These are phyloP conservation scores for Lasiodiplodia gonubiensis DNA, from an alignment of 2,329 filamentous ascomycete genomes.

Conservation along the genomic window DNA sequence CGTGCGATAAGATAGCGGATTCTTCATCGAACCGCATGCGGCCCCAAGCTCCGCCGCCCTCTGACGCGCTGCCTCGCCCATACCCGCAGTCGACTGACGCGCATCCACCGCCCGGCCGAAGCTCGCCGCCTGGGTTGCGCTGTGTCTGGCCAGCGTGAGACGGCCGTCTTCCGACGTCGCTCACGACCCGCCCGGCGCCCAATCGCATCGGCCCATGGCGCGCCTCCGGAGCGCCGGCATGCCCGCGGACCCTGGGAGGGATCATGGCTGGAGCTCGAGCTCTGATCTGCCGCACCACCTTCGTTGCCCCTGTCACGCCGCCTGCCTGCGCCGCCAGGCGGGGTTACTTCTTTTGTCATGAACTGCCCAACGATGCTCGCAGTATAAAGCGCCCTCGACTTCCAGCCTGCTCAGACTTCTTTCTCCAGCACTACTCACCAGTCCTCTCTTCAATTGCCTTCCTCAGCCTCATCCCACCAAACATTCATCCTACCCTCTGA, in stretches of 20 bases:
- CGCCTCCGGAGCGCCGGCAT: slow-evolving; percentile 23
- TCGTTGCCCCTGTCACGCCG: slow-evolving; percentile 22
- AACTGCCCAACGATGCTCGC: background rate
- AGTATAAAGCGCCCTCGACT: slow-evolving; percentile 22
- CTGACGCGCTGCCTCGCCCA: background rate
- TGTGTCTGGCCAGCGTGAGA: slow-evolving; percentile 14
- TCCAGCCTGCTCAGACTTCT: background rate
- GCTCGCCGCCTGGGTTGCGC: background rate
- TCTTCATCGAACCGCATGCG: slow-evolving; percentile 13
- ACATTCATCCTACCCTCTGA: background rate
- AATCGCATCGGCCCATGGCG: slow-evolving; percentile 22
- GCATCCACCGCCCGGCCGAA: slow-evolving; percentile 17
- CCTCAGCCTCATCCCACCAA: background rate
- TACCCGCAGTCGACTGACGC: slow-evolving; percentile 13
- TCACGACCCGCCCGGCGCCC: slow-evolving; percentile 7
- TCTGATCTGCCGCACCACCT: slow-evolving; percentile 16
- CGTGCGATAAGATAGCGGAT: slow-evolving; percentile 15
- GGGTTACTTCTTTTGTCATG: slow-evolving; percentile 17
- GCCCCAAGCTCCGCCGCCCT: slow-evolving; percentile 6
- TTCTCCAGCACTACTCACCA: slow-evolving; percentile 10
- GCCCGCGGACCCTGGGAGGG: slow-evolving; percentile 23
- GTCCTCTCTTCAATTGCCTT: slow-evolving; percentile 4
- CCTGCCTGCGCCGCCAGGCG: slow-evolving; percentile 15
- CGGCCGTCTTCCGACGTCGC: slow-evolving; percentile 22
- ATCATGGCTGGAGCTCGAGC: slow-evolving; percentile 19